phyloP scores from a whole-genome alignment of 139 green algal species.

The Astrephomene gubernaculifera region DNA sequence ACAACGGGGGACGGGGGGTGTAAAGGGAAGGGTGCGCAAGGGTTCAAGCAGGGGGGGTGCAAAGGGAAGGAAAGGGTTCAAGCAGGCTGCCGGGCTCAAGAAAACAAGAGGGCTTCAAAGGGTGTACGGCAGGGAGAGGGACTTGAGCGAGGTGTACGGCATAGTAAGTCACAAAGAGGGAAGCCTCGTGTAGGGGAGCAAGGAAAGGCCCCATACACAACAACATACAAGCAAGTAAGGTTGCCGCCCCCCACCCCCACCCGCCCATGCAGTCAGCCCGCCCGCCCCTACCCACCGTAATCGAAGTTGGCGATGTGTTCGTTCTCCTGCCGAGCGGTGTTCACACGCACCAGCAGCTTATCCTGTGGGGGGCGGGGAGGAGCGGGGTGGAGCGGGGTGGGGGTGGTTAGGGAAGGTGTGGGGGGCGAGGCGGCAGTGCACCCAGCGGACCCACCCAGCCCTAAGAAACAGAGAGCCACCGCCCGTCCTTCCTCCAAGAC shows the following conservation, averaged over 20 bases:
- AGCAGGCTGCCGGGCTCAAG: too few relatives aligned
- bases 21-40: background rate
- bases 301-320: slow-evolving; percentile 85
- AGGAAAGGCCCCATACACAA: too few relatives aligned
- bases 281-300: slow-evolving; percentile 72
- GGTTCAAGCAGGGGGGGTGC: too few relatives aligned
- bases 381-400: background rate
- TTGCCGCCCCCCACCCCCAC: background rate
- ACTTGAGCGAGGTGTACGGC: too few relatives aligned
- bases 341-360: slow-evolving; percentile 77
- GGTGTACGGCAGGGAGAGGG: too few relatives aligned
- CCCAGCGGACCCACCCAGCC: too few relatives aligned
- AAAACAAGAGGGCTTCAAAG: too few relatives aligned
- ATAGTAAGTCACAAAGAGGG: too few relatives aligned
- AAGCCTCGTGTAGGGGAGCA: too few relatives aligned
- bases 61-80: too few relatives aligned
- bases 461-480: background rate
- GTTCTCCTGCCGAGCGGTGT: slow-evolving; percentile 84
- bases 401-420: background rate
- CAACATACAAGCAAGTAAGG: too few relatives aligned
- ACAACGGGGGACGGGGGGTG: background rate
- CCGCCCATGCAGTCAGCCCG: background rate
- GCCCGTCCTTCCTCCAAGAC: background rate
- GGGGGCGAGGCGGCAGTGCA: too few relatives aligned
- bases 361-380: slow-evolving; percentile 54